Evolutionary conservation across 306 rosid species (phyloP).

Genomic region (Dryas drummondii): DNA sequence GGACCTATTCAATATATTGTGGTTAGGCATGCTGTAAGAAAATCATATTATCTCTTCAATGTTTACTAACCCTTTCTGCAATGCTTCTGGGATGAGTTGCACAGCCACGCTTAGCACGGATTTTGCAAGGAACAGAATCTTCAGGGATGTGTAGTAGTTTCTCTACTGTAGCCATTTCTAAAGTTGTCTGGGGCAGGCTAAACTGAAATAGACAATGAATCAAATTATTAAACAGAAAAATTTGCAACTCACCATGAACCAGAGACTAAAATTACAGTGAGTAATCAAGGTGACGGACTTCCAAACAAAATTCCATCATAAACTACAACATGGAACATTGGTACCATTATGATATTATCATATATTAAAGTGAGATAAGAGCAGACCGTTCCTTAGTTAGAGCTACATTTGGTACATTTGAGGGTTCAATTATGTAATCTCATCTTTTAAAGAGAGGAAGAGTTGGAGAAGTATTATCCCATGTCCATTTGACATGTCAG

Average conservation of each 20-base stretch:
- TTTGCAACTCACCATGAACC: not conserved
- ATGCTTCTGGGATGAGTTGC: slow-evolving; percentile 99
- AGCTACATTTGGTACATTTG: not conserved
- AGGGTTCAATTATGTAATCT: not conserved
- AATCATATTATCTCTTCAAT: not conserved
- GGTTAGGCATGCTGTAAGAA: not conserved
- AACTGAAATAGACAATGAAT: slow-evolving; percentile 47
- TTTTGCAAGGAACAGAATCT: slow-evolving; percentile 94
- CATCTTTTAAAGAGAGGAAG: not conserved
- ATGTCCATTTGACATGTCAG: not conserved
- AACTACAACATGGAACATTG: not conserved
- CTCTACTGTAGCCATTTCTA: slow-evolving; percentile 80
- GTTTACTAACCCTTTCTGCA: slow-evolving; percentile 79
- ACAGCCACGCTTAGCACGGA: slow-evolving; percentile 97
- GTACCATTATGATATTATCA: not conserved
- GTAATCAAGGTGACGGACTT: not conserved
- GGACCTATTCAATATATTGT: not conserved
- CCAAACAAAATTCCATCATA: not conserved
- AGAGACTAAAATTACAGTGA: not conserved
- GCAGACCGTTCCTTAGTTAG: not conserved
- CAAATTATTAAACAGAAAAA: not conserved
- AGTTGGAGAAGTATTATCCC: not conserved
- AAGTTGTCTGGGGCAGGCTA: slow-evolving; percentile 78
- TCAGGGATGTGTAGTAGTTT: slow-evolving; percentile 80
- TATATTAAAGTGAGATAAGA: no score